Percentiles rank a stretch among this genome's conserved stretches.
Evolutionary conservation across 257 asterid species (phyloP).

Genomic region (Lycium barbarum): DNA sequence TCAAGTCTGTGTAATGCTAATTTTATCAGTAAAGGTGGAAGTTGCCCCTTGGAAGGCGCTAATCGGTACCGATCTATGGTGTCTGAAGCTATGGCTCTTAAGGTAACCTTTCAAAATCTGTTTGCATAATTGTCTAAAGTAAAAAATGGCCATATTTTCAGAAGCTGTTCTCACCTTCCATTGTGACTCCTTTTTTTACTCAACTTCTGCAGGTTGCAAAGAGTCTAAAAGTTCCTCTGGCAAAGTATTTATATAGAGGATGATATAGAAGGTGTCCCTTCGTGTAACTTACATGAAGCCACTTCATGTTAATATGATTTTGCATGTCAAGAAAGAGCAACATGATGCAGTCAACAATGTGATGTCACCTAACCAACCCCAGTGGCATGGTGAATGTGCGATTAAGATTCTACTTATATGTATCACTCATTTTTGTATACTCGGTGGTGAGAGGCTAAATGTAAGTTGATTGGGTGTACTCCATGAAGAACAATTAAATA

Average conservation of each 20-base stretch:
- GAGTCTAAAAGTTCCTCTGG: conserved; percentile 84
- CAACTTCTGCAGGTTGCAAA: conserved; percentile 68
- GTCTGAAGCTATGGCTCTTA: conserved; percentile 81
- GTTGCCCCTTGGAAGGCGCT: conserved; percentile 95
- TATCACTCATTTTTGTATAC: background rate
- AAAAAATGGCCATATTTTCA: conserved; percentile 2
- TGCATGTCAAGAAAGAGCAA: conserved; percentile 17
- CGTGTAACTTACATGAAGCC: background rate
- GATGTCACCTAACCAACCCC: background rate
- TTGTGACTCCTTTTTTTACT: conserved; percentile 16
- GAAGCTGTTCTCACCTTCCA: background rate
- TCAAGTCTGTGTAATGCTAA: conserved; percentile 93
- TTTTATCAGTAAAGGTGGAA: conserved; percentile 83
- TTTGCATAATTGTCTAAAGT: background rate
- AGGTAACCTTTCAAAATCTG: conserved; percentile 51
- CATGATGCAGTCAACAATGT: conserved; percentile 14
- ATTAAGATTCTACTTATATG: background rate
- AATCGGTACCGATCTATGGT: conserved; percentile 78
- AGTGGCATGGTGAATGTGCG: conserved; percentile 1
- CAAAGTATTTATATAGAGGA: conserved; percentile 81
- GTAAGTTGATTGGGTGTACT: conserved; percentile 8
- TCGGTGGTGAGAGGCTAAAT: background rate
- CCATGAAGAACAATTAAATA: conserved; percentile 3
- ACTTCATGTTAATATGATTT: conserved; percentile 26
- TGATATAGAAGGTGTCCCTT: conserved; percentile 29